phyloP scores from a whole-genome alignment of 2,329 filamentous ascomycete species.

The Ophiostoma australiae region DNA sequence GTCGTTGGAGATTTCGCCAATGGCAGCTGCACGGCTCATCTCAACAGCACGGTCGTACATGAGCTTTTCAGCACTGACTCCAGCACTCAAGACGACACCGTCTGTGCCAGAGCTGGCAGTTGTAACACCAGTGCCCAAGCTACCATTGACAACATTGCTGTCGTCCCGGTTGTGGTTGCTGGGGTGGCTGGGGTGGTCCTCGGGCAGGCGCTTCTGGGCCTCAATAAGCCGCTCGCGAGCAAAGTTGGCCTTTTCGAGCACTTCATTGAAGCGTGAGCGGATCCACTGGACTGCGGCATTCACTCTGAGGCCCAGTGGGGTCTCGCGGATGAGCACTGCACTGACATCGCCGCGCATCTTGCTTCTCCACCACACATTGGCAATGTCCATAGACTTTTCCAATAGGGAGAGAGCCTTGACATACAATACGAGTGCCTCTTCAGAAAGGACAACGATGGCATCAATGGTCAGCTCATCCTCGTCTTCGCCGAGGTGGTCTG shows the following conservation, averaged over 20 bases:
- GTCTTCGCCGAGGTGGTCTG: conserved; percentile 54
- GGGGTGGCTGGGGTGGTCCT: conserved; percentile 81
- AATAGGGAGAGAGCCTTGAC: conserved; percentile 89
- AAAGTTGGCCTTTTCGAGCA: conserved; percentile 90
- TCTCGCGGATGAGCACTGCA: conserved; percentile 38
- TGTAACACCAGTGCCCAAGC: conserved; percentile 45
- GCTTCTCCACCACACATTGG: conserved; percentile 83
- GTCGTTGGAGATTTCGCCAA: conserved; percentile 91
- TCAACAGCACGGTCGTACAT: conserved; percentile 98
- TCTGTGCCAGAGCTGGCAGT: conserved; percentile 55
- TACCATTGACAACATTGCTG: conserved; percentile 35
- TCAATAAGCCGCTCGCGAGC: conserved; percentile 84
- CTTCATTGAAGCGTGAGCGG: conserved; percentile 89
- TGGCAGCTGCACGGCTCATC: conserved; percentile 91
- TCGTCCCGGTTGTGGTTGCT: conserved; percentile 54
- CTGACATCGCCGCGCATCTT: conserved; percentile 62
- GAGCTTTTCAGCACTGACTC: conserved; percentile 88
- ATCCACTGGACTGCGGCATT: conserved; percentile 96
- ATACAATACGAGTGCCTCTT: conserved; percentile 92
- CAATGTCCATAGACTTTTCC: conserved; percentile 92
- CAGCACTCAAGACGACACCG: conserved; percentile 77
- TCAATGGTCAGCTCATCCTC: conserved; percentile 78
- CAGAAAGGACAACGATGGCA: conserved; percentile 78
- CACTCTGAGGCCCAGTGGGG: conserved; percentile 63
- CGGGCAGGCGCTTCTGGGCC: conserved; percentile 75